Evolutionary conservation across 2,329 filamentous ascomycete species (phyloP), one percentile per base, ranked within the genome.

Genomic region (Aspergillus sp.): DNA sequence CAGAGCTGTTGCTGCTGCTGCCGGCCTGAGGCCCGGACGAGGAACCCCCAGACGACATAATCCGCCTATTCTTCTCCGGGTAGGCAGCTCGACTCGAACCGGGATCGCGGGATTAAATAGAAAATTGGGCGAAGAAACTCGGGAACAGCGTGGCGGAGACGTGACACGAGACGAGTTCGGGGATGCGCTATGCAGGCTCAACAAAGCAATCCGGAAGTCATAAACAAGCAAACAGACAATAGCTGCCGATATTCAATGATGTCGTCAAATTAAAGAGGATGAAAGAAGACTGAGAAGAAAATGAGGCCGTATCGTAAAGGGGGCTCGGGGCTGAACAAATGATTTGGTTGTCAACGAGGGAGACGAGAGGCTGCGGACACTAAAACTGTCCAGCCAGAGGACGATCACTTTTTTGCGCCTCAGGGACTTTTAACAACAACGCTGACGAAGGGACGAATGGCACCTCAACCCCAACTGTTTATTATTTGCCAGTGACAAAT

Each of bases 21-120:
- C 53, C 58, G 61, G 27, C 42, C 39, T 57, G 54, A n/a, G 63
- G 61, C 50, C 66, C 68, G 30, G 61, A 61, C 19, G 68, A 62
- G 44, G 70, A 64, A 47, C 61, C 58, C 42, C 64, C 68, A 52
- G 70, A 65, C 57, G 68, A 69, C 71, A 65, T 65, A 30, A 27
- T 60, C 44, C 6, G 51, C 47, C 51, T 30, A 30, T 30, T 54
- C 34, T 19, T 55, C 45, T 27, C 39, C 22, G n/a, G 44, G 17
- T 8, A 24, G 19, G 19, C 9, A 40, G 20, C 4, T 48, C 30
- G 20, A 46, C 11, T 13, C 8, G 20, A n/a, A 34, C 51, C 7
- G 27, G 13, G 22, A 42, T 45, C 8, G 34, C 20, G 3, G 45
- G 20, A 17, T 11, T 13, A 22, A 55, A 34, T 33, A 41, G 44